Evolutionary conservation across 768 basidiomycete species (phyloP).

Genomic region (Amanita jacksonii): DNA sequence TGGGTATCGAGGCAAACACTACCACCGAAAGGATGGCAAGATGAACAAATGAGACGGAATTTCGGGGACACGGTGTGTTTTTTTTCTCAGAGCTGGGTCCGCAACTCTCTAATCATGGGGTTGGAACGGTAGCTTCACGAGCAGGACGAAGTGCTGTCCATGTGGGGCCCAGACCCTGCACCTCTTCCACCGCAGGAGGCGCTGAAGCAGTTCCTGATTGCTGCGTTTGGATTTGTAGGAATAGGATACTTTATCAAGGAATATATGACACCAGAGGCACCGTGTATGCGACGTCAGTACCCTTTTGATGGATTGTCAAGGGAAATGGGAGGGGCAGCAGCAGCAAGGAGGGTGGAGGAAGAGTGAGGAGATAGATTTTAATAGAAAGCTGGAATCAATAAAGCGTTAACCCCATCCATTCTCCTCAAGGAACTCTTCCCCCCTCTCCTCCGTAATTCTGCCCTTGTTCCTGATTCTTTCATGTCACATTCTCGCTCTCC

Average conservation of each 20-base stretch:
- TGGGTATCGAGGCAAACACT: constrained; percentile 56
- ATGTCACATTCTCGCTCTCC: constrained; percentile 40
- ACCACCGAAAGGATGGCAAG: constrained; percentile 64
- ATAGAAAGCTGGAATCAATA: constrained; percentile 1
- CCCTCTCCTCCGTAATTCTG: not conserved
- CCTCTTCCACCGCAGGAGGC: constrained; percentile 50
- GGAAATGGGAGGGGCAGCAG: constrained; percentile 60
- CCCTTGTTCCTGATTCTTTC: constrained; percentile 14
- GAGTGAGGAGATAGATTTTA: constrained; percentile 8
- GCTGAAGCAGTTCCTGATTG: constrained; percentile 55
- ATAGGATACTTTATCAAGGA: constrained; percentile 54
- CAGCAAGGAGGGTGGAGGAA: constrained; percentile 16
- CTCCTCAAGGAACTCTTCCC: not conserved
- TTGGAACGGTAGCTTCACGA: constrained; percentile 70
- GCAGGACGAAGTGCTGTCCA: constrained; percentile 69
- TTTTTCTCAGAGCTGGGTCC: too few species aligned
- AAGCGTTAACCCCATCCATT: not conserved
- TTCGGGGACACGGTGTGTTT: constrained; percentile 65
- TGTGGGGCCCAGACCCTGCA: constrained; percentile 83
- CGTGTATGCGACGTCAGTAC: constrained; percentile 63
- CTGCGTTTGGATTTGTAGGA: constrained; percentile 49
- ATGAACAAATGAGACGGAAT: constrained; percentile 67
- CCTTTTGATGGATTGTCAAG: constrained; percentile 65
- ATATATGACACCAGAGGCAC: constrained; percentile 47
- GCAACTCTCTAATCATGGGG: constrained; percentile 14